These are phyloP conservation scores for Endothia cerciana DNA, from an alignment of 2,329 filamentous ascomycete species.

Conservation along the genomic window DNA sequence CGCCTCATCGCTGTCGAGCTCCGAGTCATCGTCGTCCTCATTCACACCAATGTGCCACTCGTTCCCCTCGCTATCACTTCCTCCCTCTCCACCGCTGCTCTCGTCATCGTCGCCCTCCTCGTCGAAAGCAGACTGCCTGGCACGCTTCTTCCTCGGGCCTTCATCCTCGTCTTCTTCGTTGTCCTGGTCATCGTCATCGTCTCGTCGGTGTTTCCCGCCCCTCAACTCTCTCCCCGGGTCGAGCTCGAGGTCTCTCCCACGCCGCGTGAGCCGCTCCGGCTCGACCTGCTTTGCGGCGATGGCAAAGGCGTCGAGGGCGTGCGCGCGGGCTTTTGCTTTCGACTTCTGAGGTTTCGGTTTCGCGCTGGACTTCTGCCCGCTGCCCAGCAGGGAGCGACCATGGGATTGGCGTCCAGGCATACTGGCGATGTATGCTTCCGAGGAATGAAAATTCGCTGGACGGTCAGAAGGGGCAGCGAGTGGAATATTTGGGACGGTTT, in stretches of 20 bases:
- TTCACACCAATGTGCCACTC: slow-evolving; percentile 77
- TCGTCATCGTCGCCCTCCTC: slow-evolving; percentile 50
- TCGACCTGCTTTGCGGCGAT: slow-evolving; percentile 57
- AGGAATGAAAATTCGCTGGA: neutral
- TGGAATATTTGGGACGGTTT: neutral
- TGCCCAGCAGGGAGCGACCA: slow-evolving; percentile 52
- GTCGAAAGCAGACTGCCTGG: slow-evolving; percentile 44
- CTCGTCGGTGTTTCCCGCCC: slow-evolving; percentile 45
- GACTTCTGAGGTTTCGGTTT: slow-evolving; percentile 41
- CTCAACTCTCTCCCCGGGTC: slow-evolving; percentile 47
- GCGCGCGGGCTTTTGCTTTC: slow-evolving; percentile 53
- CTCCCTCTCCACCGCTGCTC: slow-evolving; percentile 68
- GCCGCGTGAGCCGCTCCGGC: slow-evolving; percentile 42
- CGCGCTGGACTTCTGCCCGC: slow-evolving; percentile 31
- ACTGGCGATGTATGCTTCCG: neutral
- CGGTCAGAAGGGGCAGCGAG: neutral
- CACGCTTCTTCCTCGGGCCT: slow-evolving; percentile 47
- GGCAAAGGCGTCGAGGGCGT: slow-evolving; percentile 60
- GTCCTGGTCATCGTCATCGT: slow-evolving; percentile 52
- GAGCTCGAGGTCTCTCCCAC: slow-evolving; percentile 54
- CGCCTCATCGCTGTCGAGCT: slow-evolving; percentile 74
- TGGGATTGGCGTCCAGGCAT: slow-evolving; percentile 66
- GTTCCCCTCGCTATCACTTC: slow-evolving; percentile 84
- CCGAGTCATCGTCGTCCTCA: slow-evolving; percentile 63
- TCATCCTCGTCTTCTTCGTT: slow-evolving; percentile 70